phyloP scores from a whole-genome alignment of 495 filamentous ascomycete species.

The Talaromyces ruber region DNA sequence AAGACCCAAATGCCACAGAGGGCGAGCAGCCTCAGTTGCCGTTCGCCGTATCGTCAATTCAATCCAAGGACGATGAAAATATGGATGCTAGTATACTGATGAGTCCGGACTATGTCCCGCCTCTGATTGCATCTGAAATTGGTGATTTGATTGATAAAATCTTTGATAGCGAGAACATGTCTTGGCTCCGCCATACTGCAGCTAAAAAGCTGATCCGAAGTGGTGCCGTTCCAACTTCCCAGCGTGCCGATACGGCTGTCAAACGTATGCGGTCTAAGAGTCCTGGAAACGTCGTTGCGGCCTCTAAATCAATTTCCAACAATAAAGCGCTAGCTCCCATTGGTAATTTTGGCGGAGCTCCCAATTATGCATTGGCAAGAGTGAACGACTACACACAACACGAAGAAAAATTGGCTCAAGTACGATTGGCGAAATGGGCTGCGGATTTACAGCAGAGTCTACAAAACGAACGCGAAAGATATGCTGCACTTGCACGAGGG shows the following conservation, averaged over 20 bases:
- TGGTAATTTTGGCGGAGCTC: constrained; percentile 25
- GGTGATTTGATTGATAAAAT: constrained; percentile 57
- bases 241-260: constrained; percentile 12
- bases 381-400: constrained; percentile 62
- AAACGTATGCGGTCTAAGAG: constrained; percentile 1
- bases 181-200: constrained; percentile 80
- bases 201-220: constrained; percentile 81
- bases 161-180: constrained; percentile 69
- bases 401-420: constrained; percentile 67
- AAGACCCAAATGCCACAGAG: constrained; percentile 20
- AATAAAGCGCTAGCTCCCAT: constrained; percentile 12
- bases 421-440: constrained; percentile 84
- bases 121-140: constrained; percentile 73
- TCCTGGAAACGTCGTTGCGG: constrained; percentile 1
- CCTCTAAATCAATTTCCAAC: constrained; percentile 15
- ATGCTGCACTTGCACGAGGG: constrained; percentile 57
- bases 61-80: constrained; percentile 67
- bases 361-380: constrained; percentile 60
- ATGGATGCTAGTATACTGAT: constrained; percentile 97
- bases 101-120: constrained; percentile 87
- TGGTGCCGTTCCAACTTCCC: constrained; percentile 14
- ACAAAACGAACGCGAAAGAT: constrained; percentile 70
- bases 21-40: constrained; percentile 33
- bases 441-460: constrained; percentile 78
- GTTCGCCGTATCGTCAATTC: constrained; percentile 75